Evolutionary conservation across 1,284 basidiomycete genomes (phyloP), one percentile per base, ranked within the genome.

Genomic region (Sporisorium sorghi): DNA sequence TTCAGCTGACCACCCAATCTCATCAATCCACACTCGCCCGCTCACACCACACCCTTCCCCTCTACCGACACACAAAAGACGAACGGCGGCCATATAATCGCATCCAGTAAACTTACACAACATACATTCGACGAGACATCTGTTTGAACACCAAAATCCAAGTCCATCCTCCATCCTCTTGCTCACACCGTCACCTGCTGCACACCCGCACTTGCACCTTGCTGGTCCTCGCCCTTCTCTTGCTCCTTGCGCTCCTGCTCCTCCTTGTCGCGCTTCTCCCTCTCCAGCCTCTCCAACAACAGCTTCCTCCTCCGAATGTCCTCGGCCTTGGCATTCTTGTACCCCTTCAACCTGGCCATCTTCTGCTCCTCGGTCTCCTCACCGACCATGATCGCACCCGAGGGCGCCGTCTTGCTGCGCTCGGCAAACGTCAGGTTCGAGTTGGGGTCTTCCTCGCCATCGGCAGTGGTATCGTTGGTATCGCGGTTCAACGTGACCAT

Each of bases 301-400:
- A 76, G 19, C 11, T 62, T 60, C 9, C 73, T 52, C 19, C 73
- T n/a, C 5, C 69, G n/a, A 10, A 72, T 54, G 23, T 78, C 76
- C 47, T 77, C 75, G 10, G 68, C 73, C 42, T 78, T 77, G 2
- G 75, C 75, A 43, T 72, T 76, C 65, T 78, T 78, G 46, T 73
- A 73, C 5, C 67, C 64, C 33, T 64, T 76, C 33, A 66, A 48
- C 0, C 61, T n/a, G 10, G 21, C 30, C 61, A 64, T 58, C 32
- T 53, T 72, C 39, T 70, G 57, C 42, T 73, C 60, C 37, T 60
- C 61, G 15, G 44, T 58, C 21, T 66, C 62, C 9, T 55, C 50
- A 0, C 33, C 55, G 2, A 28, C 35, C 7, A 39, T 43, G 32
- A 33, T 12, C 10, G 35, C 35, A 15, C 52, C 52, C 2, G 57